A percentile compares a stretch with the other conserved stretches of the same genome.
phyloP scores from a whole-genome alignment of 495 filamentous ascomycete genomes.

The Tuber calosporum region DNA sequence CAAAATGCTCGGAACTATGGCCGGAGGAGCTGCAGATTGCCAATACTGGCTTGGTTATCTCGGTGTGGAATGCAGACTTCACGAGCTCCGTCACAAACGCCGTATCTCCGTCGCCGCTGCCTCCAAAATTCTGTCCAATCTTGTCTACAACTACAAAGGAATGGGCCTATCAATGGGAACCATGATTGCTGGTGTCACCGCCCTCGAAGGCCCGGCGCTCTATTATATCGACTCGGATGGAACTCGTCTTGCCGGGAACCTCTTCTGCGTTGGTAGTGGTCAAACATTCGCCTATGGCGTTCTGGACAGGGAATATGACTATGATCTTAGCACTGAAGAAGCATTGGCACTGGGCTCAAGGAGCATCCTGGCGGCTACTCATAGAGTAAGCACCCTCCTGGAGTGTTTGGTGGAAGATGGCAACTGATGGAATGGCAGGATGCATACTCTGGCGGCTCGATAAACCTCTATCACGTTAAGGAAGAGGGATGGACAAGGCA shows the following conservation, averaged over 20 bases:
- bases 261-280: constrained; percentile 96
- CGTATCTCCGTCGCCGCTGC: constrained; percentile 95
- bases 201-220: constrained; percentile 89
- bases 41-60: constrained; percentile 99
- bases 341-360: constrained; percentile 83
- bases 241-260: constrained; percentile 81
- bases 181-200: constrained; percentile 96
- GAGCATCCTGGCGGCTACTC: constrained; percentile 92
- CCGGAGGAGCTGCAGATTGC: constrained; percentile 96
- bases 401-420: background rate
- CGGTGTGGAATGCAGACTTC: constrained; percentile 96
- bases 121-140: constrained; percentile 95
- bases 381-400: constrained; percentile 49
- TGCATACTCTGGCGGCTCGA: constrained; percentile 95
- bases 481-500: constrained; percentile 98
- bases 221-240: constrained; percentile 99
- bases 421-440: constrained; percentile 47
- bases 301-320: constrained; percentile 86
- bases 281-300: constrained; percentile 99
- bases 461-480: constrained; percentile 98
- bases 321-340: constrained; percentile 76
- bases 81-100: constrained; percentile 98
- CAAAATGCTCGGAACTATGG: constrained; percentile 90
- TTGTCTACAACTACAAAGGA: constrained; percentile 96
- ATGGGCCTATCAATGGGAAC: constrained; percentile 97